Conservation (phyloP, 257 asterid genomes). For the Solanum appendiculatum region DNA sequence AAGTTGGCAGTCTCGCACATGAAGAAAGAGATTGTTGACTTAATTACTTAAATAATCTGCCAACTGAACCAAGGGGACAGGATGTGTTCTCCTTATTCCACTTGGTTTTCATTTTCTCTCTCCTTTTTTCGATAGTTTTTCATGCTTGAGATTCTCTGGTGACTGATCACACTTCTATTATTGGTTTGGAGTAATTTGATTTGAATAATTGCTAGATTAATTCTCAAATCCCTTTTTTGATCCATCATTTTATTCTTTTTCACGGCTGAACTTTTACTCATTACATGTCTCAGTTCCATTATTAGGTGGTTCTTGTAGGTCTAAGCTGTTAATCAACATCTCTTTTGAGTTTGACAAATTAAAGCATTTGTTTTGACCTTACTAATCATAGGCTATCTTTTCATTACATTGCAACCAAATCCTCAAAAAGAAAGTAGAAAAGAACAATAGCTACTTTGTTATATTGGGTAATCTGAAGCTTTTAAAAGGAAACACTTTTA, state of each 20-base stretch:
- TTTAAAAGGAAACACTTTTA: background rate
- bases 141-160: background rate
- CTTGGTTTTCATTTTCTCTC: background rate
- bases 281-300: background rate
- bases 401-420: background rate
- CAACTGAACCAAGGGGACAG: background rate
- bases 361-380: background rate
- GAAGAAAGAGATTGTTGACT: background rate
- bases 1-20: background rate
- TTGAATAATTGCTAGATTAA: background rate
- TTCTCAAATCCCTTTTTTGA: background rate
- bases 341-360: background rate
- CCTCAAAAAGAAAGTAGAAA: background rate
- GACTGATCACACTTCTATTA: background rate
- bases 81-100: background rate
- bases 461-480: background rate
- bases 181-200: background rate
- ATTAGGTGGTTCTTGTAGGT: background rate
- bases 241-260: background rate
- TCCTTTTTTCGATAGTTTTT: background rate
- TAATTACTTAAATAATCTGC: background rate
- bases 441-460: background rate
- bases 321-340: background rate
- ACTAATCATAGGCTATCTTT: background rate
- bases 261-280: background rate